Evolutionary conservation across 2,329 filamentous ascomycete species (phyloP).

Genomic region (Pestalotiopsis sp.): DNA sequence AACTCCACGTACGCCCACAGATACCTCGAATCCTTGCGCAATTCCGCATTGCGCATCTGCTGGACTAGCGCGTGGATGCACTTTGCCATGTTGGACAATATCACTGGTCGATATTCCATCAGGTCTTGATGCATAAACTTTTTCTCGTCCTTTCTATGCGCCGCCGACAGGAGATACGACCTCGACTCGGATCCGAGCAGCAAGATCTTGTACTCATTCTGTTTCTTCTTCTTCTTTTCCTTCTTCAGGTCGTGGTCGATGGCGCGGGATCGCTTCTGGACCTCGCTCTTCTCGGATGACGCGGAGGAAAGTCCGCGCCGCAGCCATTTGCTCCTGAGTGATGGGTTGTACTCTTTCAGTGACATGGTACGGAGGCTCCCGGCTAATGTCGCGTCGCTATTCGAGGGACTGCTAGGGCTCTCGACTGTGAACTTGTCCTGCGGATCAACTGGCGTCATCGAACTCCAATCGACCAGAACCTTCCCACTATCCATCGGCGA

Average conservation of each 20-base stretch:
- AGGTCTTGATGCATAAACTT: conserved; percentile 2
- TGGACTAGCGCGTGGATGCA: conserved; percentile 1
- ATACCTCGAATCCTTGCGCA: conserved; percentile 6
- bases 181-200: conserved; percentile 11
- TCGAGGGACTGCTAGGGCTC: background rate
- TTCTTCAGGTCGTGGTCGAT: conserved; percentile 8
- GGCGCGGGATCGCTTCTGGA: conserved; percentile 3
- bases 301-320: background rate
- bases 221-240: conserved; percentile 7
- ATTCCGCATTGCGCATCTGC: conserved; percentile 3
- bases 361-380: background rate
- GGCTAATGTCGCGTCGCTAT: background rate
- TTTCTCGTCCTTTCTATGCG: conserved; percentile 5
- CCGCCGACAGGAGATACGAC: conserved; percentile 4
- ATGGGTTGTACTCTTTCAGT: background rate
- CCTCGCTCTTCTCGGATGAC: background rate
- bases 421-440: background rate
- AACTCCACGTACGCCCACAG: conserved; percentile 10
- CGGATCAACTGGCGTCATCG: background rate
- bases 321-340: background rate
- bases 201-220: conserved; percentile 7
- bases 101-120: background rate
- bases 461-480: background rate
- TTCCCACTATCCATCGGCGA: background rate
- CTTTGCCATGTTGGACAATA: conserved; percentile 4